A percentile compares a stretch with the other conserved stretches of the same genome.
These are phyloP conservation scores for Oryza coarctata DNA, from an alignment of 176 grass and related monocot genomes.

Conservation along the genomic window DNA sequence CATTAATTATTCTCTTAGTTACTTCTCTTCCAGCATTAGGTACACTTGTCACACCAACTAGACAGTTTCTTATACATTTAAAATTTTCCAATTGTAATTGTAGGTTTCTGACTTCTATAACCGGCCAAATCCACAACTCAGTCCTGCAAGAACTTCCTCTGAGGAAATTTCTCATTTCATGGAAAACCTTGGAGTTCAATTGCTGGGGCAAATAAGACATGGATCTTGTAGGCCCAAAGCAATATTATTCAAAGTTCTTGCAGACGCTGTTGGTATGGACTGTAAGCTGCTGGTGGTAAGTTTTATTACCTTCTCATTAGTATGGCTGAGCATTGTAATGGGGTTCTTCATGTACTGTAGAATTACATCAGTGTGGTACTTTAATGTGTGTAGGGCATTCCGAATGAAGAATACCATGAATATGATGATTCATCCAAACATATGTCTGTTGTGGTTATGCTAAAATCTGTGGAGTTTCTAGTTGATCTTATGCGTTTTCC, in stretches of 20 bases:
- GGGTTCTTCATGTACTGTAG: constrained; percentile 28
- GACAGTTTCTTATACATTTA: constrained; percentile 1
- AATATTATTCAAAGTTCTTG: constrained; percentile 96
- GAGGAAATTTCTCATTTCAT: constrained; percentile 83
- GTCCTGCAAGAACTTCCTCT: constrained; percentile 71
- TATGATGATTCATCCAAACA: constrained; percentile 86
- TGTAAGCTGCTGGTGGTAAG: constrained; percentile 89
- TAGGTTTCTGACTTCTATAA: constrained; percentile 95
- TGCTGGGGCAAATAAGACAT: constrained; percentile 96
- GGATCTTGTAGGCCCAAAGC: constrained; percentile 89
- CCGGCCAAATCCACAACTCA: constrained; percentile 70
- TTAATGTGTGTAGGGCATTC: constrained; percentile 68
- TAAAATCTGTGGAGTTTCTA: constrained; percentile 74
- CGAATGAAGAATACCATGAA: constrained; percentile 75
- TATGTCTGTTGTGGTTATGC: constrained; percentile 72
- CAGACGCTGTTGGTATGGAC: constrained; percentile 85
- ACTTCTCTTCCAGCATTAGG: constrained; percentile 2
- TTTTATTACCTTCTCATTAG: constrained; percentile 34
- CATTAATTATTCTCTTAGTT: constrained; percentile 1
- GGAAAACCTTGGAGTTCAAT: constrained; percentile 77
- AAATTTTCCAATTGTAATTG: constrained; percentile 36
- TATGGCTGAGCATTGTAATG: constrained; percentile 28
- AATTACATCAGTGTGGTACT: constrained; percentile 32
- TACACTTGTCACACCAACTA: constrained; percentile 2
- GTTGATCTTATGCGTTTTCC: constrained; percentile 97